A percentile compares a stretch with the other conserved stretches of the same genome.
Conservation (phyloP, 768 basidiomycete species). For the Coprinopsis strossmayeri region DNA sequence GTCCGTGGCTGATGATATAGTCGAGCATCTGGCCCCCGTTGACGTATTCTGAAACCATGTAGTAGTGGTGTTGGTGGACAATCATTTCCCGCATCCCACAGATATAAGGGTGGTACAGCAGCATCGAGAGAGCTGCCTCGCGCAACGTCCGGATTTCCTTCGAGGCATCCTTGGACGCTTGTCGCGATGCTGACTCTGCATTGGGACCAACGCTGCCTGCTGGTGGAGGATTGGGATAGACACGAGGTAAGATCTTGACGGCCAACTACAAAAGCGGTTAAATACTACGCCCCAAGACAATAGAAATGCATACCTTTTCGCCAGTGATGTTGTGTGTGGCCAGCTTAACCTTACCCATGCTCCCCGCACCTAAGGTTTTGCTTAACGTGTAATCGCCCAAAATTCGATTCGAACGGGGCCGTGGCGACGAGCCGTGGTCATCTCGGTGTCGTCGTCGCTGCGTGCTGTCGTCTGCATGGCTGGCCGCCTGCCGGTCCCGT, state of each 20-base stretch:
- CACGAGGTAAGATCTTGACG: conserved; percentile 97
- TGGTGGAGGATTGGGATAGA: conserved; percentile 52
- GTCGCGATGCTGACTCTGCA: conserved; percentile 57
- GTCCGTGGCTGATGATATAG: conserved; percentile 98
- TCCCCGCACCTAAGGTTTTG: conserved; percentile 95
- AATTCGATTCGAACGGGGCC: conserved; percentile 45
- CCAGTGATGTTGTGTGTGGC: conserved; percentile 83
- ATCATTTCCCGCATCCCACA: conserved; percentile 99
- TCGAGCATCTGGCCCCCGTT: conserved; percentile 99
- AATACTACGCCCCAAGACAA: not conserved
- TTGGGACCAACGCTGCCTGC: conserved; percentile 32
- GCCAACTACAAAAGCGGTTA: conserved; percentile 56
- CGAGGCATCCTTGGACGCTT: conserved; percentile 82
- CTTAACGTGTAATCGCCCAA: conserved; percentile 94
- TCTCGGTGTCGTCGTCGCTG: conserved; percentile 26
- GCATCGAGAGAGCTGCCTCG: conserved; percentile 91
- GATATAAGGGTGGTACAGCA: conserved; percentile 97
- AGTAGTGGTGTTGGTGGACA: conserved; percentile 95
- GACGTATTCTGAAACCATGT: conserved; percentile 99
- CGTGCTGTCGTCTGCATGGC: conserved; percentile 19
- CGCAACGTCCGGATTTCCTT: conserved; percentile 96
- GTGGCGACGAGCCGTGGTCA: conserved; percentile 19
- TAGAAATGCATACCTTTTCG: conserved; percentile 69
- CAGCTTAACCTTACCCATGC: conserved; percentile 99
- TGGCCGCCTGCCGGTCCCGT: not conserved